Conservation (phyloP, 352 stramenopile genomes). For the Phytopythium chamaehyphon region DNA sequence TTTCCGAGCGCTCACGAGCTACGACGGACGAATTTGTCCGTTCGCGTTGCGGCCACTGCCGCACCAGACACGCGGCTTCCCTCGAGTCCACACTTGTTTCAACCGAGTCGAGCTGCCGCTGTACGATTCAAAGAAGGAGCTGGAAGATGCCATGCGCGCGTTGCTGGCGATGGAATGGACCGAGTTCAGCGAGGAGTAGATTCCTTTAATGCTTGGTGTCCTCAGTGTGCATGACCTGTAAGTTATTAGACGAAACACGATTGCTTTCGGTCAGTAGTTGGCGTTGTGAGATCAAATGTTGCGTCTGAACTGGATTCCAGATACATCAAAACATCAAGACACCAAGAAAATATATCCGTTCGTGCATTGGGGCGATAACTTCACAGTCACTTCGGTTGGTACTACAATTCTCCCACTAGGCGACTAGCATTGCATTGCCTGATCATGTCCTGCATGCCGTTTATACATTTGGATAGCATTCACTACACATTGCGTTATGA, state of each 20-base stretch:
- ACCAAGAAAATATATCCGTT: too few relatives aligned
- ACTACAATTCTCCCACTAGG: too few relatives aligned
- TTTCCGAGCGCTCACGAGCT: conserved; percentile 79
- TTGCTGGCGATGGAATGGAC: conserved; percentile 96
- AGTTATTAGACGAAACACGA: not conserved
- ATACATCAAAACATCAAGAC: too few relatives aligned
- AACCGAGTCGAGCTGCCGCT: conserved; percentile 78
- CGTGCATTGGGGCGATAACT: too few relatives aligned
- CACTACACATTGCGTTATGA: too few relatives aligned
- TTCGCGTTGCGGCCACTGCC: conserved; percentile 61
- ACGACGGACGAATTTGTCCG: conserved; percentile 76
- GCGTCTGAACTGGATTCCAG: too few relatives aligned
- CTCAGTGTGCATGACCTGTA: not conserved
- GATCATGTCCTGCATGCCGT: too few relatives aligned
- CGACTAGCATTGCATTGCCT: too few relatives aligned
- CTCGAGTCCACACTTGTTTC: conserved; percentile 81
- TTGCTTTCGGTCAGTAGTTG: not conserved
- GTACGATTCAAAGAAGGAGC: conserved; percentile 84
- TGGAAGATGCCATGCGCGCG: conserved; percentile 93
- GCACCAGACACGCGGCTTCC: conserved; percentile 61
- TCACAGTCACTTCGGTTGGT: too few relatives aligned
- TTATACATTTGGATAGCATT: too few relatives aligned
- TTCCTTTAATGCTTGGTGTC: too few relatives aligned
- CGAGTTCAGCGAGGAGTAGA: conserved; percentile 89
- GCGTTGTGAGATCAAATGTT: too few relatives aligned